These are phyloP conservation scores for Anthracocystis walkeri DNA, from an alignment of 1,284 basidiomycete species.

Conservation along the genomic window DNA sequence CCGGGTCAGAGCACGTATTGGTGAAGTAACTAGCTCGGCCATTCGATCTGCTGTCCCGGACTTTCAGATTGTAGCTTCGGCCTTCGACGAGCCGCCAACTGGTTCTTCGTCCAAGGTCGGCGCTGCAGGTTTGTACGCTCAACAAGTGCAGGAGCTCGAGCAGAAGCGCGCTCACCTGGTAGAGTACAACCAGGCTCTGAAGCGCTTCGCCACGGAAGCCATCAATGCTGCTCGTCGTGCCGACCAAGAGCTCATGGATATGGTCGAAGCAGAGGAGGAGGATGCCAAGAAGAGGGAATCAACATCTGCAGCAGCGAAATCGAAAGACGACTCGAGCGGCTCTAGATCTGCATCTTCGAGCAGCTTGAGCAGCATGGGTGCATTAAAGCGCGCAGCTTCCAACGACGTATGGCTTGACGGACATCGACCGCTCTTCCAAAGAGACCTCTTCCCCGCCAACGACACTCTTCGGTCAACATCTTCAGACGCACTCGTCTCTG, in stretches of 20 bases:
- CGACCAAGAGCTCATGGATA: constrained; percentile 41
- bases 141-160: constrained; percentile 56
- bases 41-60: constrained; percentile 47
- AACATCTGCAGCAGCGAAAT: constrained; percentile 5
- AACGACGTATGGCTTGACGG: constrained; percentile 39
- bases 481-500: constrained; percentile 24
- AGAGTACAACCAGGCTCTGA: constrained; percentile 53
- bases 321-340: constrained; percentile 16
- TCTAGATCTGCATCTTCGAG: constrained; percentile 23
- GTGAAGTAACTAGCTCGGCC: constrained; percentile 55
- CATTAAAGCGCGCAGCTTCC: constrained; percentile 12
- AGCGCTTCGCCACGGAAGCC: constrained; percentile 50
- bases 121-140: constrained; percentile 23
- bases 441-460: constrained; percentile 54
- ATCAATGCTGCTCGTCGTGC: constrained; percentile 48
- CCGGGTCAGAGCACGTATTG: constrained; percentile 44
- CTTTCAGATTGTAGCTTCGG: constrained; percentile 51
- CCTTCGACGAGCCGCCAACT: constrained; percentile 30
- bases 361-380: constrained; percentile 7
- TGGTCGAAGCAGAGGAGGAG: constrained; percentile 44
- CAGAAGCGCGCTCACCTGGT: constrained; percentile 44
- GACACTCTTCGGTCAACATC: constrained; percentile 36
- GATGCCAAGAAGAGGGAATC: constrained; percentile 33
- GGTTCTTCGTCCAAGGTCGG: constrained; percentile 21
- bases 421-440: constrained; percentile 42